Conservation (phyloP, 1,284 basidiomycete species). For the Ustilago xerochloae region DNA sequence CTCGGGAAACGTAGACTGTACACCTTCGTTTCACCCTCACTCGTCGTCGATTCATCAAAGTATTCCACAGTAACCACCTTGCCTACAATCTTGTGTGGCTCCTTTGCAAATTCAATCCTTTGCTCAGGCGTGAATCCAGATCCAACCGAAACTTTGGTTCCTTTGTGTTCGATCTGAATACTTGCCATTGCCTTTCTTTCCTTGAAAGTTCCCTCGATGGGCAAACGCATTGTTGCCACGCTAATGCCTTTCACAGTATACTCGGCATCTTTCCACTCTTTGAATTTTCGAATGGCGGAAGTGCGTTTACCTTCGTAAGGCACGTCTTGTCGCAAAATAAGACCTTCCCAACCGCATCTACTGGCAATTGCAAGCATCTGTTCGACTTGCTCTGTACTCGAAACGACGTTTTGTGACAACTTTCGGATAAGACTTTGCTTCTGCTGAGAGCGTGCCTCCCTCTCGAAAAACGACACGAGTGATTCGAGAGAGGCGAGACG, state of each 20-base stretch:
- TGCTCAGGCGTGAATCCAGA: conserved; percentile 52
- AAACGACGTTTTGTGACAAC: conserved; percentile 39
- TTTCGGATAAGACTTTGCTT: conserved; percentile 23
- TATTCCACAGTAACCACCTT: conserved; percentile 55
- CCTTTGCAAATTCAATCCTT: conserved; percentile 43
- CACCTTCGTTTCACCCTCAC: neutral
- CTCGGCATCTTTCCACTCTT: conserved; percentile 56
- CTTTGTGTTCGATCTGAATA: conserved; percentile 44
- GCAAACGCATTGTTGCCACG: conserved; percentile 47
- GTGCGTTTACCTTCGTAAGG: conserved; percentile 55
- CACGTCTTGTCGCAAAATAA: conserved; percentile 47
- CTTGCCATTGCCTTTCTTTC: conserved; percentile 43
- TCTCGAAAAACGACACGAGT: conserved; percentile 24
- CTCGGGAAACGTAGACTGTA: conserved; percentile 56
- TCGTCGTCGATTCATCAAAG: conserved; percentile 41
- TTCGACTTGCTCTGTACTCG: conserved; percentile 9
- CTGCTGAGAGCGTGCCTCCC: neutral
- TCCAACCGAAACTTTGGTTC: conserved; percentile 47
- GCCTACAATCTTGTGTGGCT: conserved; percentile 46
- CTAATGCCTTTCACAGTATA: conserved; percentile 43
- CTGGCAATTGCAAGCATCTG: conserved; percentile 22
- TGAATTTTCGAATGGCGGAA: conserved; percentile 49
- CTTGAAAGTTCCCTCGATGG: conserved; percentile 42
- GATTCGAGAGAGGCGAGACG: conserved; percentile 25
- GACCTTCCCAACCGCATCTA: conserved; percentile 52